phyloP scores from a whole-genome alignment of 352 stramenopile genomes.

The Pythium phragmiticola region DNA sequence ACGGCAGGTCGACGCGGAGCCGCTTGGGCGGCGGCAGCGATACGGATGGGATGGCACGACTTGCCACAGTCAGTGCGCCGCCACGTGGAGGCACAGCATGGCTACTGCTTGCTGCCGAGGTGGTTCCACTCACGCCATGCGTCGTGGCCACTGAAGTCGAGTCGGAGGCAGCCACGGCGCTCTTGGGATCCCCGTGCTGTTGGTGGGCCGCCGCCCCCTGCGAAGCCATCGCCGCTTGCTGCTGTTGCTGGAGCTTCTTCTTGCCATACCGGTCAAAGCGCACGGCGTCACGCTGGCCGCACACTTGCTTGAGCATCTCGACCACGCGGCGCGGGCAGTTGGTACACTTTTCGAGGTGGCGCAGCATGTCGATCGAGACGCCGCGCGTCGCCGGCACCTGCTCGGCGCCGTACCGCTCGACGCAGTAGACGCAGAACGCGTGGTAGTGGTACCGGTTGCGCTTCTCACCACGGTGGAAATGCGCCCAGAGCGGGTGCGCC shows the following conservation, averaged over 20 bases:
- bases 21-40: constrained; percentile 15
- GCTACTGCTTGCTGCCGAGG: not conserved
- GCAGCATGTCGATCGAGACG: constrained; percentile 80
- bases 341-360: constrained; percentile 69
- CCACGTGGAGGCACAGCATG: not conserved
- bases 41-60: not conserved
- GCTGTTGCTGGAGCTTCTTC: constrained; percentile 30
- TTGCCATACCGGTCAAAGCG: constrained; percentile 38
- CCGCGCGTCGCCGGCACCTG: constrained; percentile 69
- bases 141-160: not conserved
- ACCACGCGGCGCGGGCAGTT: constrained; percentile 69
- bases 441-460: constrained; percentile 86
- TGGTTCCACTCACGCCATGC: not conserved
- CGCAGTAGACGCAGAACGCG: constrained; percentile 79
- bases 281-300: constrained; percentile 41
- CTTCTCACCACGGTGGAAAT: constrained; percentile 85
- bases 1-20: constrained; percentile 8
- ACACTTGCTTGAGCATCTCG: constrained; percentile 60
- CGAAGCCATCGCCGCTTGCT: not conserved
- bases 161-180: not conserved
- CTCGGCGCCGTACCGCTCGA: constrained; percentile 48
- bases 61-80: not conserved
- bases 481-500: constrained; percentile 71
- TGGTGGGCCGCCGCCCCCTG: not conserved
- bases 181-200: not conserved